phyloP scores from a whole-genome alignment of 495 filamentous ascomycete genomes.

The Apiosordaria backusii region DNA sequence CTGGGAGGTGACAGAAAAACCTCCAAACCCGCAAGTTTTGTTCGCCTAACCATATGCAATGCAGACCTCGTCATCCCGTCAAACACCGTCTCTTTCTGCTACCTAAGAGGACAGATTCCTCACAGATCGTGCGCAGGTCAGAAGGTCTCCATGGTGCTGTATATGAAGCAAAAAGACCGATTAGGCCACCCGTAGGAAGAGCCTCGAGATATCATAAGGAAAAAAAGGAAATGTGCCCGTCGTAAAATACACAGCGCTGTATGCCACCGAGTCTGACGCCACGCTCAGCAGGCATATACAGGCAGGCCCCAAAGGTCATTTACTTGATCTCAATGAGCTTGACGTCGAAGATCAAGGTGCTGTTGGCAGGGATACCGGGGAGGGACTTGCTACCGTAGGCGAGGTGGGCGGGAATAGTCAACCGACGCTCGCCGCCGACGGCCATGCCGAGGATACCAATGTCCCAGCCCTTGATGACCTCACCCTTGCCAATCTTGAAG shows the following conservation, averaged over 20 bases:
- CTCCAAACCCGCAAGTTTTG: conserved; percentile 25
- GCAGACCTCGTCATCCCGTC: conserved; percentile 47
- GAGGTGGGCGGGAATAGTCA: conserved; percentile 77
- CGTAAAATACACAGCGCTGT: conserved; percentile 20
- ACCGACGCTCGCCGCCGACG: conserved; percentile 85
- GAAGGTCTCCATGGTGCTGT: conserved; percentile 29
- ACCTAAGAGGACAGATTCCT: conserved; percentile 37
- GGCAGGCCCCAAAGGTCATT: conserved; percentile 12
- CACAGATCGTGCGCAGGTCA: conserved; percentile 40
- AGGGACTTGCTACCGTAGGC: conserved; percentile 80
- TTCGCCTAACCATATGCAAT: conserved; percentile 41
- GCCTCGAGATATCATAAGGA: conserved; percentile 10
- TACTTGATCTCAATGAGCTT: conserved; percentile 73
- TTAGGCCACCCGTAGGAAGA: conserved; percentile 11
- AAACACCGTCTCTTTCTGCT: conserved; percentile 37
- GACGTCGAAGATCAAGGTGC: conserved; percentile 86
- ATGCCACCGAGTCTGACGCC: conserved; percentile 11
- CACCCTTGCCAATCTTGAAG: conserved; percentile 88
- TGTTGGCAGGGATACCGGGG: conserved; percentile 84
- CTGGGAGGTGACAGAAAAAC: not conserved
- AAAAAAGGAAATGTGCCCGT: conserved; percentile 10
- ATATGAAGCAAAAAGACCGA: conserved; percentile 19
- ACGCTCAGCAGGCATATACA: conserved; percentile 11
- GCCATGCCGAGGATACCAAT: conserved; percentile 89
- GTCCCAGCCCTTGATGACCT: conserved; percentile 99